These are phyloP conservation scores for Fusarium sp. DNA, from an alignment of 2,329 filamentous ascomycete genomes.

Conservation along the genomic window DNA sequence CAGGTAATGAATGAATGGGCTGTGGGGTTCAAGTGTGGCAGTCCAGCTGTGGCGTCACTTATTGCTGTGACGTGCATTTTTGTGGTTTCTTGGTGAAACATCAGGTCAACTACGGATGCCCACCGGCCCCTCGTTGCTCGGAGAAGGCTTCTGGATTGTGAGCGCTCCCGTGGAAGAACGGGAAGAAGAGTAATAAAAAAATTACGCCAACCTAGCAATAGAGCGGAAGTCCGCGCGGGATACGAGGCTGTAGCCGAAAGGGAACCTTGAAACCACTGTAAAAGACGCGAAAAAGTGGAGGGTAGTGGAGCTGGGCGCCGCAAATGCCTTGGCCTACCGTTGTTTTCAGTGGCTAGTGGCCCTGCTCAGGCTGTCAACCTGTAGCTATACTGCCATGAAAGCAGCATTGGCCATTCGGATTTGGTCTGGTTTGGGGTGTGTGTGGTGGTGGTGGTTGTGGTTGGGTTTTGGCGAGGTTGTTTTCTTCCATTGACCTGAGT, in stretches of 20 bases:
- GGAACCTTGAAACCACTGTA: conserved; percentile 22
- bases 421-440: conserved; percentile 22
- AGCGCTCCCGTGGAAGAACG: background rate
- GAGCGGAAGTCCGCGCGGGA: conserved; percentile 43
- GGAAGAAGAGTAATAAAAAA: background rate
- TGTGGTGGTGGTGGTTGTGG: conserved; percentile 15
- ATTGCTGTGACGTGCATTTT: conserved; percentile 22
- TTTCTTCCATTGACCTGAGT: conserved; percentile 17
- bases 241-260: conserved; percentile 44
- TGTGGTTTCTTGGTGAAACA: background rate
- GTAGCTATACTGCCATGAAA: conserved; percentile 27
- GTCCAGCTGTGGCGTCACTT: conserved; percentile 6
- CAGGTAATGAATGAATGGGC: background rate
- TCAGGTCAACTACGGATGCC: conserved; percentile 11
- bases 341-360: conserved; percentile 37
- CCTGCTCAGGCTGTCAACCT: conserved; percentile 25
- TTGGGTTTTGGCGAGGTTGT: conserved; percentile 16
- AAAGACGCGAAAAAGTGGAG: conserved; percentile 43
- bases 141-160: conserved; percentile 12
- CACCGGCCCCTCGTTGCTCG: conserved; percentile 32
- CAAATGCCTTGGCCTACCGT: conserved; percentile 17
- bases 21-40: background rate
- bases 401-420: conserved; percentile 35
- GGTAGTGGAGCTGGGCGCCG: conserved; percentile 29
- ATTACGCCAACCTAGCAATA: background rate